These are phyloP conservation scores for Ceratorhiza oryzae-sativae DNA, from an alignment of 1,284 basidiomycete genomes.

Conservation along the genomic window DNA sequence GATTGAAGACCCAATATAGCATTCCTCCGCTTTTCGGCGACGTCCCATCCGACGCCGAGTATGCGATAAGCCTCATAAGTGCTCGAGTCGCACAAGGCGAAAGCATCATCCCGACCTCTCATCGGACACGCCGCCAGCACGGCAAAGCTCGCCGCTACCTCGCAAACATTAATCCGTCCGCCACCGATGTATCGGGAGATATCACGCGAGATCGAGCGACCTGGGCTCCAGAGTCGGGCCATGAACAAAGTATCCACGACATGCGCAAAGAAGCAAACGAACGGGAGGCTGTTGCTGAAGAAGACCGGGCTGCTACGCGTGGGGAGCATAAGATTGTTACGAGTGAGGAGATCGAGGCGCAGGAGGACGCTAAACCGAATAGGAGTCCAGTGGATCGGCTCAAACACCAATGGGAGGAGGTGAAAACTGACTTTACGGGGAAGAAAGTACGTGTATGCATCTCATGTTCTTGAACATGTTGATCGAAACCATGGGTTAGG, in stretches of 20 bases:
- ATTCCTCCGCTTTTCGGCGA: conserved; percentile 59
- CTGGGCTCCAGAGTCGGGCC: neutral
- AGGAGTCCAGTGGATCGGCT: conserved; percentile 12
- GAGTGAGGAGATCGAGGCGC: neutral
- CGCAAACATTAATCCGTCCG: conserved; percentile 18
- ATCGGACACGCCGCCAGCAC: neutral
- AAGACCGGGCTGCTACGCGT: conserved; percentile 7
- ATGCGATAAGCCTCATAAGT: conserved; percentile 71
- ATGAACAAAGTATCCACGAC: neutral
- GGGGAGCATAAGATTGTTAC: neutral
- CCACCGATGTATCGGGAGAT: neutral
- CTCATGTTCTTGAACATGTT: neutral
- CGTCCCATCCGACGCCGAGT: conserved; percentile 69
- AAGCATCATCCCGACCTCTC: conserved; percentile 50
- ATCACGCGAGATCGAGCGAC: neutral
- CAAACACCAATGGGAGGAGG: conserved; percentile 15
- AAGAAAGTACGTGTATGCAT: conserved; percentile 9
- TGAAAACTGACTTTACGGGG: conserved; percentile 8
- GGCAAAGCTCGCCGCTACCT: conserved; percentile 19
- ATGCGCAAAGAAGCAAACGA: conserved; percentile 30
- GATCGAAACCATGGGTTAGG: neutral
- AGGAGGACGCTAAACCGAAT: neutral
- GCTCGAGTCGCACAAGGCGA: conserved; percentile 64
- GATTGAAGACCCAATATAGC: conserved; percentile 45
- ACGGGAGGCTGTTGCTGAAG: conserved; percentile 2